A percentile compares a stretch with the other conserved stretches of the same genome.
These are phyloP conservation scores for Populus hybrid DNA, from an alignment of 441 rosid species.

Conservation along the genomic window DNA sequence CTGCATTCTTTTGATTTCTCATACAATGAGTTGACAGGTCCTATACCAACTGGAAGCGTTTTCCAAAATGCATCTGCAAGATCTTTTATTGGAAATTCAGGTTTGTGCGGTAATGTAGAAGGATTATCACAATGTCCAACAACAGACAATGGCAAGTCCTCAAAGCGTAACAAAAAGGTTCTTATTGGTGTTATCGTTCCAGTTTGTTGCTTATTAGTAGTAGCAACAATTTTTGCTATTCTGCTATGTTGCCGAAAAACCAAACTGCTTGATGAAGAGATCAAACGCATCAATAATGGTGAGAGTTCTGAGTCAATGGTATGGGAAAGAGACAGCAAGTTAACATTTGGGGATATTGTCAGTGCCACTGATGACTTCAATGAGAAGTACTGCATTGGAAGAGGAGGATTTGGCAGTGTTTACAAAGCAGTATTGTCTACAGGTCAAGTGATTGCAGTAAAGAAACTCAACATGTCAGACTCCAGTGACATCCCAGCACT, in stretches of 20 bases:
- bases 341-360: conserved; percentile 53
- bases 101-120: conserved; percentile 54
- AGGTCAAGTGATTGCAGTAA: conserved; percentile 57
- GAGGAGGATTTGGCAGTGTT: conserved; percentile 67
- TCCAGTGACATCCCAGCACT: conserved; percentile 33
- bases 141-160: conserved; percentile 23
- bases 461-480: conserved; percentile 42
- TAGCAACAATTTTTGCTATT: conserved; percentile 17
- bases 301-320: conserved; percentile 35
- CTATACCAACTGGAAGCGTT: conserved; percentile 35
- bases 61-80: conserved; percentile 40
- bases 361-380: conserved; percentile 52
- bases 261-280: conserved; percentile 33
- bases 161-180: conserved; percentile 21
- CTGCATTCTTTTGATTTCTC: conserved; percentile 53
- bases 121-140: conserved; percentile 40
- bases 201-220: conserved; percentile 25
- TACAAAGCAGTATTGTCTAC: conserved; percentile 47
- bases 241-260: conserved; percentile 17
- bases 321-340: conserved; percentile 57
- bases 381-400: conserved; percentile 56
- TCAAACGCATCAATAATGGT: not conserved
- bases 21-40: conserved; percentile 47
- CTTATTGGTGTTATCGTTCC: conserved; percentile 45
- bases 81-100: conserved; percentile 45